phyloP scores from a whole-genome alignment of 768 basidiomycete species.

The Phallus indusiatus region DNA sequence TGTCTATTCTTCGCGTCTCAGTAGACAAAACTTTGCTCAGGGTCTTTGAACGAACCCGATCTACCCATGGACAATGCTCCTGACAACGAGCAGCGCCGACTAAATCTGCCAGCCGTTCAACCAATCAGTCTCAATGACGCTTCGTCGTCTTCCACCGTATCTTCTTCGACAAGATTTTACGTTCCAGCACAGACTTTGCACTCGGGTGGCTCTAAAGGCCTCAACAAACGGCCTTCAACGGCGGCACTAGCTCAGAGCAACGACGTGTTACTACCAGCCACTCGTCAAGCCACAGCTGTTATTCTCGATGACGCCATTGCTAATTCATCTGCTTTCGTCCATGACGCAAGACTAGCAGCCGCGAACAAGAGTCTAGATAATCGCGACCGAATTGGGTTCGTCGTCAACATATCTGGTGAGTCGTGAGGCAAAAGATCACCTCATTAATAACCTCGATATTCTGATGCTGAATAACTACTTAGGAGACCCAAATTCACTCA shows the following conservation, averaged over 20 bases:
- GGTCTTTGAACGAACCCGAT: not conserved
- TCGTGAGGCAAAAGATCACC: not conserved
- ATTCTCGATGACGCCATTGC: not conserved
- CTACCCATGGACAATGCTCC: not conserved
- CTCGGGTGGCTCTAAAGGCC: not conserved
- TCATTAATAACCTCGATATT: not conserved
- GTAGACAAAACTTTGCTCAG: not conserved
- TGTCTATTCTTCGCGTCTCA: not conserved
- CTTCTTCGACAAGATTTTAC: not conserved
- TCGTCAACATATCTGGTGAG: not conserved
- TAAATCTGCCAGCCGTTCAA: slow-evolving; percentile 4
- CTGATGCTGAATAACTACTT: not conserved
- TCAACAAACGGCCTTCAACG: slow-evolving; percentile 8
- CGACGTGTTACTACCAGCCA: slow-evolving; percentile 1
- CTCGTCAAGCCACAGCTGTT: not conserved
- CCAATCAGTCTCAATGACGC: not conserved
- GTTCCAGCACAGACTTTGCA: not conserved
- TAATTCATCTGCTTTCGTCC: not conserved
- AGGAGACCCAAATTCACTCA: not conserved
- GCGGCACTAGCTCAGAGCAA: slow-evolving; percentile 6
- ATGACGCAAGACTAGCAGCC: not conserved
- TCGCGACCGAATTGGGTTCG: not conserved
- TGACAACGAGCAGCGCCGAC: slow-evolving; percentile 4
- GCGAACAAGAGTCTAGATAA: not conserved
- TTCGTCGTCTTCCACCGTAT: not conserved